Evolutionary conservation across 306 rosid genomes (phyloP).

Genomic region (Delonix regia): DNA sequence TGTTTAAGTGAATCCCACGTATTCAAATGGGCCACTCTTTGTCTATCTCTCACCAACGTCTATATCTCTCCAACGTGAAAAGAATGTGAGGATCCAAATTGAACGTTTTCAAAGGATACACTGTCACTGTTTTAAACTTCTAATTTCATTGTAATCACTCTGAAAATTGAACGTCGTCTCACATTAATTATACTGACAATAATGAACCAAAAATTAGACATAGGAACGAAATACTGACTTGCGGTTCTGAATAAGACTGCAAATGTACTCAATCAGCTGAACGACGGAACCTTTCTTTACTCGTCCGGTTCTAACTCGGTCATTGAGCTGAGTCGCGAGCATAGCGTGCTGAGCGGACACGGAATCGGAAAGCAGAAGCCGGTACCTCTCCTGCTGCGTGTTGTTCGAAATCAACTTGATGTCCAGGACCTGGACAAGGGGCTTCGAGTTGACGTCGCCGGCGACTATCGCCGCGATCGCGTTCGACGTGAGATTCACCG

Average conservation of each 20-base stretch:
- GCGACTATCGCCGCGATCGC: slow-evolving; percentile 64
- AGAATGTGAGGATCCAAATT: too few relatives aligned
- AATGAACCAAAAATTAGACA: slow-evolving; percentile 28
- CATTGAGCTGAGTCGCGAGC: slow-evolving; percentile 85
- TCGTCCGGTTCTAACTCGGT: slow-evolving; percentile 53
- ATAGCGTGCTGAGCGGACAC: slow-evolving; percentile 68
- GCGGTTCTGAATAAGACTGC: slow-evolving; percentile 67
- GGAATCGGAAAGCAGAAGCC: slow-evolving; percentile 75
- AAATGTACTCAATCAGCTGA: slow-evolving; percentile 85
- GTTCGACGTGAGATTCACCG: slow-evolving; percentile 83
- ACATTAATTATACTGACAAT: not conserved
- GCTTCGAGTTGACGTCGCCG: slow-evolving; percentile 84
- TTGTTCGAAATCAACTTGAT: slow-evolving; percentile 50
- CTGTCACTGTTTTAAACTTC: not conserved
- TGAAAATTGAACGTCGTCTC: not conserved
- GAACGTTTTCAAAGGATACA: too few relatives aligned
- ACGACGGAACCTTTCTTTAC: slow-evolving; percentile 78
- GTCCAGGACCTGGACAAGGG: slow-evolving; percentile 79
- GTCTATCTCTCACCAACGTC: too few relatives aligned
- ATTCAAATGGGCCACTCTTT: too few relatives aligned
- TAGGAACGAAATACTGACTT: slow-evolving; percentile 57
- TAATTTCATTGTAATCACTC: not conserved
- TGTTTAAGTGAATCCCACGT: too few relatives aligned
- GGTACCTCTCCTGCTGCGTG: slow-evolving; percentile 70
- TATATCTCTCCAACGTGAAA: too few relatives aligned